These are phyloP conservation scores for Coniosporium tulheliwenetii DNA, from an alignment of 2,329 filamentous ascomycete species.

Conservation along the genomic window DNA sequence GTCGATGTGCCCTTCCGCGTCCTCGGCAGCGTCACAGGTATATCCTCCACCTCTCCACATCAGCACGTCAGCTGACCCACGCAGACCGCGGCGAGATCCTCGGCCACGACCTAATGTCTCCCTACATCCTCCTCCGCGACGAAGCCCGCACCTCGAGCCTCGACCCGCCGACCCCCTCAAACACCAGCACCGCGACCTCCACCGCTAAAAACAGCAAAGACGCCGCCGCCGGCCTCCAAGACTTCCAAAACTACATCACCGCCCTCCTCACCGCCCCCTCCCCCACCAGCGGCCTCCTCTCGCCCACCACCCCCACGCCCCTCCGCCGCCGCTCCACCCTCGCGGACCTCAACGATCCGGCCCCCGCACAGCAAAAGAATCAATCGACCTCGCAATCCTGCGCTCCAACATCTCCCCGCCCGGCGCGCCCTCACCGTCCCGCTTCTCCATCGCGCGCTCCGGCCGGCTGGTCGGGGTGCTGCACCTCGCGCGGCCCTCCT, in stretches of 20 bases:
- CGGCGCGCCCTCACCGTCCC: conserved; percentile 67
- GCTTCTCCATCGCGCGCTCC: conserved; percentile 87
- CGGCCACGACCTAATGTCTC: conserved; percentile 86
- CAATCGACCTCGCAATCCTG: conserved; percentile 81
- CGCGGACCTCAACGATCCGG: conserved; percentile 40
- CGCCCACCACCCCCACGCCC: conserved; percentile 47
- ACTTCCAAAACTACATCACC: conserved; percentile 65
- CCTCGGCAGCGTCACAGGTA: conserved; percentile 75
- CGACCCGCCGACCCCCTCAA: conserved; percentile 7
- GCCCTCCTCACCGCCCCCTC: conserved; percentile 49
- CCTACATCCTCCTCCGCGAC: conserved; percentile 79
- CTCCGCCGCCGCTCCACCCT: conserved; percentile 33
- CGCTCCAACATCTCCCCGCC: conserved; percentile 53
- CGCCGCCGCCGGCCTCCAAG: conserved; percentile 27
- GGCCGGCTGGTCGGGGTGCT: conserved; percentile 85
- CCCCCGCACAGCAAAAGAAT: conserved; percentile 55
- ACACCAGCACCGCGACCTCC: conserved; percentile 4
- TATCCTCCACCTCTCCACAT: conserved; percentile 3
- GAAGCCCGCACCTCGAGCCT: conserved; percentile 44
- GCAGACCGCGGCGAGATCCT: conserved; percentile 64
- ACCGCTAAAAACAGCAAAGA: conserved; percentile 4
- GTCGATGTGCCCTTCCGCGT: conserved; percentile 88
- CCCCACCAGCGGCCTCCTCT: conserved; percentile 46
- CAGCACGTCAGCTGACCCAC: conserved; percentile 8
- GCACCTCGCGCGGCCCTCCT: conserved; percentile 74